A percentile compares a stretch with the other conserved stretches of the same genome.
phyloP scores from a whole-genome alignment of 345 rosid genomes.

The Hypericum androsaemum region DNA sequence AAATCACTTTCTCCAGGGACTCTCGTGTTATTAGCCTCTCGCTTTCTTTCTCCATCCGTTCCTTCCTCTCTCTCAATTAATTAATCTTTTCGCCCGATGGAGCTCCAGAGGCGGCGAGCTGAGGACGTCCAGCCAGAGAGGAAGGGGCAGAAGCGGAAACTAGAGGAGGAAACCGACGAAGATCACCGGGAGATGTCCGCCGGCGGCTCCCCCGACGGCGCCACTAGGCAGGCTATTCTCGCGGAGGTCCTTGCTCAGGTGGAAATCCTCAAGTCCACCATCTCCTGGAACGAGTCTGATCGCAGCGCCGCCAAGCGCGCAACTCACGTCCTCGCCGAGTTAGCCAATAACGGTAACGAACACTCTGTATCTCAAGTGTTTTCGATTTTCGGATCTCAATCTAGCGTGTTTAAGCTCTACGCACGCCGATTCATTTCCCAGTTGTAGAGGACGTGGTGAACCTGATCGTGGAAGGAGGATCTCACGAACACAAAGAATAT shows the following conservation, averaged over 20 bases:
- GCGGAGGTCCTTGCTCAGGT: constrained; percentile 30
- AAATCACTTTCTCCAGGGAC: no score
- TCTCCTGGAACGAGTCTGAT: constrained; percentile 31
- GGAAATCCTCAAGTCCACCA: constrained; percentile 28
- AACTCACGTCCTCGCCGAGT: constrained; percentile 29
- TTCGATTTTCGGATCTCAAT: background rate
- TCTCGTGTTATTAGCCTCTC: no score
- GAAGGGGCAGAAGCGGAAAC: constrained; percentile 38
- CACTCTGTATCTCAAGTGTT: background rate
- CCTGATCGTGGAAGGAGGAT: no score
- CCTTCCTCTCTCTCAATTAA: no score
- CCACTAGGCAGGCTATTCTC: constrained; percentile 17
- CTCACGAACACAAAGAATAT: no score
- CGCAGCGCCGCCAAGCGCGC: constrained; percentile 43
- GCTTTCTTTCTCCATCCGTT: no score
- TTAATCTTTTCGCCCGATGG: no score
- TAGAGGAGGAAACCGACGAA: constrained; percentile 4
- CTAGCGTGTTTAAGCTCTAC: no score
- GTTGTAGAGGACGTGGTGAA: constrained; percentile 31
- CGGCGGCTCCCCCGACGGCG: background rate
- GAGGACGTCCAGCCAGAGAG: no score
- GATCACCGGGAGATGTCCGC: constrained; percentile 19
- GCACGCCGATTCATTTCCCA: background rate
- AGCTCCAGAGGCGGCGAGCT: no score
- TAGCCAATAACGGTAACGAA: constrained; percentile 42